Base-by-base conservation (phyloP, 2,329 filamentous ascomycete species). In the Fusarium nurragi region DNA sequence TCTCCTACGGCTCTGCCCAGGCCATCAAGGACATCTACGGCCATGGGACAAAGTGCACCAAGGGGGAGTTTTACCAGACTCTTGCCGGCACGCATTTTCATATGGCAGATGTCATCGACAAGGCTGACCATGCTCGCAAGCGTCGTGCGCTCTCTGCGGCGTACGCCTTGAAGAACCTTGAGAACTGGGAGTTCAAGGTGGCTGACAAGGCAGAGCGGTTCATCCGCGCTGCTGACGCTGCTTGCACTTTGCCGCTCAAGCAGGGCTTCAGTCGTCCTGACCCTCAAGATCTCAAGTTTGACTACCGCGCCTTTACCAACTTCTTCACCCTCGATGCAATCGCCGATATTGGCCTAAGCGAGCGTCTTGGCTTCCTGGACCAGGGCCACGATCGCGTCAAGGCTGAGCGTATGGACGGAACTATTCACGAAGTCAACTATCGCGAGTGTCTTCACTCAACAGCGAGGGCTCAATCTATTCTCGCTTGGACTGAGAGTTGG, bases 251-350 rank as follows among this genome's bases (percentile, higher is more conserved):
- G 0, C 77, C 80, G 1, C 71, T 78, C 8, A 72, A 74, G 12
- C 66, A 74, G 16, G 68, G 63, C 2, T 67, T 67, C 6, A 50
- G 53, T 18, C 47, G 51, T 6, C 75, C 76, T 0, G 62, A 69
- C 6, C 58, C 75, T 2, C 68, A 74, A 25, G 81, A 84, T 44
- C 52, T 83, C 18, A 82, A 75, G 0, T 75, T 86, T 18, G 81
- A 86, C 65, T 83, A 81, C 52, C 79, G 83, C 6, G 74, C 76
- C 7, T 86, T 57, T n/a, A 80, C 79, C 22, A 86, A 85, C 71
- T 84, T 83, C 74, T 86, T 86, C 70, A 83, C 82, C 0, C 75
- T 86, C 14, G 84, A 87, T 54, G 84, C 83, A 4, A 86, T 86
- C 47, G 83, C 81, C 16, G 82, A 86, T 50, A 86, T 87, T 69